Percentiles rank a stretch among this genome's conserved stretches.
phyloP scores from a whole-genome alignment of 257 asterid species.

The Dorcoceras hygrometricum region DNA sequence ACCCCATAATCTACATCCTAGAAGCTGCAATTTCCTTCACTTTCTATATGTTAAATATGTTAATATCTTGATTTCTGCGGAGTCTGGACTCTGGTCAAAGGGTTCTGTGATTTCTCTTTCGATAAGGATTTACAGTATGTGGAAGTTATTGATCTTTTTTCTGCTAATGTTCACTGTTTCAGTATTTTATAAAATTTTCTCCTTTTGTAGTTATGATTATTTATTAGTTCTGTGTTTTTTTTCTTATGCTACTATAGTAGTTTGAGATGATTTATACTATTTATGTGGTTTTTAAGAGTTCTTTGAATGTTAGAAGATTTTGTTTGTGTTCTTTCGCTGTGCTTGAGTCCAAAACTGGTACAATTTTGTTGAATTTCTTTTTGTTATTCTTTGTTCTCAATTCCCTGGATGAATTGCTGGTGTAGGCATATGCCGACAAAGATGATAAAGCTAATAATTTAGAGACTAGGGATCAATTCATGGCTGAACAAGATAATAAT shows the following conservation, averaged over 20 bases:
- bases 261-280: neutral
- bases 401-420: slow-evolving; percentile 29
- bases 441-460: slow-evolving; percentile 33
- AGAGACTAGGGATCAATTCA: slow-evolving; percentile 29
- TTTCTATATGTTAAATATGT: neutral
- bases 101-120: slow-evolving; percentile 20
- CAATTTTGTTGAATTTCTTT: neutral
- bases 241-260: neutral
- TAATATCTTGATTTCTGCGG: neutral
- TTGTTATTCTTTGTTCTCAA: slow-evolving; percentile 1
- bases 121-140: neutral
- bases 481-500: slow-evolving; percentile 33
- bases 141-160: neutral
- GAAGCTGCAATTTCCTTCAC: neutral
- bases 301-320: slow-evolving; percentile 5
- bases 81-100: slow-evolving; percentile 6
- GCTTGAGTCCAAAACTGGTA: slow-evolving; percentile 10
- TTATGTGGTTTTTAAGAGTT: slow-evolving; percentile 11
- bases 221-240: neutral
- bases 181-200: neutral
- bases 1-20: slow-evolving; percentile 12
- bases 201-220: neutral
- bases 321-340: slow-evolving; percentile 12
- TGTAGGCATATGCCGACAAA: slow-evolving; percentile 41
- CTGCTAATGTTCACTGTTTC: neutral